Percentiles rank a stretch among this genome's conserved stretches.
These are phyloP conservation scores for Tubosaeta sp. DNA, from an alignment of 768 basidiomycete species.

Conservation along the genomic window DNA sequence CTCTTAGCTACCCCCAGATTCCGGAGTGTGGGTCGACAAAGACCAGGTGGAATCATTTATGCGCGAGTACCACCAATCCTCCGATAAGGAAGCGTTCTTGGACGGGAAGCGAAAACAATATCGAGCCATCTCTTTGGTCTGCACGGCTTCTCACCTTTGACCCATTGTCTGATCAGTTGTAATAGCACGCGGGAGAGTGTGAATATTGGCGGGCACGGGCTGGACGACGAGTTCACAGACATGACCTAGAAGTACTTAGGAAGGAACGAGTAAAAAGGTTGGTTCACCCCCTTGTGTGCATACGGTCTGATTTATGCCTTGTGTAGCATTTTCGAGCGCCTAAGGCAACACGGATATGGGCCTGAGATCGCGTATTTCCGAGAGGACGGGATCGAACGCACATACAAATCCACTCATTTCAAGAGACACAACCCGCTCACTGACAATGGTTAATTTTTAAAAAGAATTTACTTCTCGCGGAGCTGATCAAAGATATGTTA, in stretches of 20 bases:
- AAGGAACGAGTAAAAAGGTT: neutral
- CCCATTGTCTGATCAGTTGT: neutral
- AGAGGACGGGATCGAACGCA: neutral
- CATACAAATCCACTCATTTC: neutral
- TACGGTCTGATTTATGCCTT: neutral
- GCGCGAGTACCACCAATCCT: conserved; percentile 1
- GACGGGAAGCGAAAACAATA: neutral
- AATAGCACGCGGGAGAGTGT: conserved; percentile 7
- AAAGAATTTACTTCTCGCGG: neutral
- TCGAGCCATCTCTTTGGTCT: neutral
- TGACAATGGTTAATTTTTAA: conserved; percentile 1
- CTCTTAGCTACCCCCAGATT: neutral
- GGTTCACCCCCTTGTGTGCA: neutral
- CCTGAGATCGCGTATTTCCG: neutral
- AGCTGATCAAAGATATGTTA: neutral
- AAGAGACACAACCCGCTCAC: conserved; percentile 6
- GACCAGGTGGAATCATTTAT: conserved; percentile 8
- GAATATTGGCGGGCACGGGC: neutral
- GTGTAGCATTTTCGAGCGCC: conserved; percentile 6
- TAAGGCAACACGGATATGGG: conserved; percentile 4
- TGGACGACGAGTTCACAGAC: neutral
- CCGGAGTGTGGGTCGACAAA: conserved; percentile 1
- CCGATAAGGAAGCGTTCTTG: conserved; percentile 3
- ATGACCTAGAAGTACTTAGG: neutral
- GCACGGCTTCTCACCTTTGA: neutral